Conservation (phyloP, 2,329 filamentous ascomycete genomes). For the Malbranchea zuffiana region DNA sequence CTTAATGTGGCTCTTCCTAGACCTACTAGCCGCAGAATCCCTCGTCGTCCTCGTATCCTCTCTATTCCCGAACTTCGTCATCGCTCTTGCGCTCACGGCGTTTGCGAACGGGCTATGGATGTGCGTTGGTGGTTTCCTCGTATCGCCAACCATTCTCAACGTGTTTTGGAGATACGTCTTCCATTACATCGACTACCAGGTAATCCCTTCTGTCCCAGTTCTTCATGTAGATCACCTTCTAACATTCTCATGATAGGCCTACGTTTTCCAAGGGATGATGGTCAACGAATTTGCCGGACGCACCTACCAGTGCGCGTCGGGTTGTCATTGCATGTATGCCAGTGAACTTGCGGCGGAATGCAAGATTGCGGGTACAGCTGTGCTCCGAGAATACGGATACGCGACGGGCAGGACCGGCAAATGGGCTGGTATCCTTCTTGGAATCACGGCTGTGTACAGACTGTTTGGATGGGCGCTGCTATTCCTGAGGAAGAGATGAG, state of each 20-base stretch:
- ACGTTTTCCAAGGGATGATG: constrained; percentile 90
- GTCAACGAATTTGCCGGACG: constrained; percentile 67
- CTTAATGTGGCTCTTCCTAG: constrained; percentile 76
- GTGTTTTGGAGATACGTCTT: constrained; percentile 80
- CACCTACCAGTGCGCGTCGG: constrained; percentile 49
- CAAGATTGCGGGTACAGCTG: constrained; percentile 57
- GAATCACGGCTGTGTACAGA: constrained; percentile 63
- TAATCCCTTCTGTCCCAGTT: constrained; percentile 14
- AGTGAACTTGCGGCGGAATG: constrained; percentile 53
- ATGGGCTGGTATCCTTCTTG: constrained; percentile 67
- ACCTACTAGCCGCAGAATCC: constrained; percentile 70
- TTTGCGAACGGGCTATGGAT: constrained; percentile 89
- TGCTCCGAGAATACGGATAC: constrained; percentile 62
- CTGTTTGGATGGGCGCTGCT: constrained; percentile 57
- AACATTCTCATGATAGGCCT: constrained; percentile 35
- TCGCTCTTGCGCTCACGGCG: constrained; percentile 65
- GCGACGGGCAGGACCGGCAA: constrained; percentile 50
- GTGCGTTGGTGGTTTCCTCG: constrained; percentile 73
- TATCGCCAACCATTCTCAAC: constrained; percentile 61
- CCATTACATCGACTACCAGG: constrained; percentile 80
- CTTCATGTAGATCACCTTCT: constrained; percentile 1
- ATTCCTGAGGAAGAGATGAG: constrained; percentile 21
- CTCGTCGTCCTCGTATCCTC: constrained; percentile 66
- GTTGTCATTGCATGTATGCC: constrained; percentile 61
- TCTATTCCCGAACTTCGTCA: constrained; percentile 67